These are phyloP conservation scores for Boletus semigastroideus DNA, from an alignment of 1,284 basidiomycete genomes.

Conservation along the genomic window DNA sequence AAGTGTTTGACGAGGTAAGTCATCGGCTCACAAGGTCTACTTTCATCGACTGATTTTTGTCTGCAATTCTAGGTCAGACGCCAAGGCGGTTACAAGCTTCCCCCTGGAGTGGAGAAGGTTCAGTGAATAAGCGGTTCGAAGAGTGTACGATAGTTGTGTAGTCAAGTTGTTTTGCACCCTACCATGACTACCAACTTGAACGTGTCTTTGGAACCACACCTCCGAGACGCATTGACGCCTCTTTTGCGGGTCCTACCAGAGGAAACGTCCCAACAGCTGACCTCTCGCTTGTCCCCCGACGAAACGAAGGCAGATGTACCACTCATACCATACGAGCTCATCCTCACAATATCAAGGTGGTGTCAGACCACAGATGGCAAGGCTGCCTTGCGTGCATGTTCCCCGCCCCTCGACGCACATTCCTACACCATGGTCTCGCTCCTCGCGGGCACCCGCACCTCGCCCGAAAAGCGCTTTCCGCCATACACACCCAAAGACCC, in stretches of 20 bases:
- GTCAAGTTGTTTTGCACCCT: neutral
- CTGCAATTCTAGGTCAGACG: conserved; percentile 42
- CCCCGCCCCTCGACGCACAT: conserved; percentile 47
- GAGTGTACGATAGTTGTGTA: neutral
- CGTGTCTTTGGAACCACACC: conserved; percentile 68
- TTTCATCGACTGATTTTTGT: neutral
- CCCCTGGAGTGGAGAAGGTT: conserved; percentile 47
- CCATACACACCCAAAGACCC: conserved; percentile 42
- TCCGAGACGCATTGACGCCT: conserved; percentile 47
- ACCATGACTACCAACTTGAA: conserved; percentile 41
- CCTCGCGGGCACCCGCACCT: conserved; percentile 71
- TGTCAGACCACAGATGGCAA: conserved; percentile 51
- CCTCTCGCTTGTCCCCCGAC: conserved; percentile 30
- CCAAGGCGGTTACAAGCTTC: conserved; percentile 49
- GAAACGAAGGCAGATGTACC: conserved; percentile 26
- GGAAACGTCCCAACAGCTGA: conserved; percentile 43
- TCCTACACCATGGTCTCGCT: conserved; percentile 71
- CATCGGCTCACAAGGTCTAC: neutral
- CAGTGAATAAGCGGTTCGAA: conserved; percentile 17
- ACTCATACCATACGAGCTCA: conserved; percentile 60
- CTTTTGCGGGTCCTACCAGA: conserved; percentile 47
- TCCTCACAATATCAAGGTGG: conserved; percentile 67
- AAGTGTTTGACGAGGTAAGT: conserved; percentile 77
- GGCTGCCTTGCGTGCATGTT: conserved; percentile 41
- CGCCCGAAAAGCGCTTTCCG: conserved; percentile 69